Conservation (phyloP, 2,329 filamentous ascomycete species). For the Ascochyta pisi region DNA sequence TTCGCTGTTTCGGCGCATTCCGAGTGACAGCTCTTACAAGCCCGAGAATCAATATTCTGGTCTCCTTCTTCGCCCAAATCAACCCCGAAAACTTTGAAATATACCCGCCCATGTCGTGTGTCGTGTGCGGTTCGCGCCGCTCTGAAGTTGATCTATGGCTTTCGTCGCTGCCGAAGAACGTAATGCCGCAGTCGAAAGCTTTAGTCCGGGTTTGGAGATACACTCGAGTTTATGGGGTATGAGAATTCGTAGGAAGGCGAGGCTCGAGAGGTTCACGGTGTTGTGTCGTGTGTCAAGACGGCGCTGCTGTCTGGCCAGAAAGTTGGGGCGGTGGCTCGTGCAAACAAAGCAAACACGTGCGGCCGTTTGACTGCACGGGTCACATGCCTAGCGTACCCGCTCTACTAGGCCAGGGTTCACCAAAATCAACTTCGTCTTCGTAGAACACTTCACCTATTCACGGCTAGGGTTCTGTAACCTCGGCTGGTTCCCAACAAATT, state of each 20-base stretch:
- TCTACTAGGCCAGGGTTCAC: neutral
- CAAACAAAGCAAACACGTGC: conserved; percentile 34
- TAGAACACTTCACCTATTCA: too few species aligned
- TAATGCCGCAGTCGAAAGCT: neutral
- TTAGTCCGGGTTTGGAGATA: neutral
- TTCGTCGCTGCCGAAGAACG: conserved; percentile 15
- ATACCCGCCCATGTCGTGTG: conserved; percentile 43
- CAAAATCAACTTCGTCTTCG: neutral
- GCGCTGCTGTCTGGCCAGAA: conserved; percentile 34
- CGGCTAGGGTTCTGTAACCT: too few species aligned
- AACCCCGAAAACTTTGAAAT: conserved; percentile 40
- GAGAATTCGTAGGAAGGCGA: neutral
- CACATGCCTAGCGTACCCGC: neutral
- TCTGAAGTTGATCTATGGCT: conserved; percentile 22
- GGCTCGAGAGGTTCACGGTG: neutral
- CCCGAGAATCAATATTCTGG: conserved; percentile 91
- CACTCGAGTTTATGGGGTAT: neutral
- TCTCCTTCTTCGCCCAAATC: conserved; percentile 92
- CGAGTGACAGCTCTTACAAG: conserved; percentile 67
- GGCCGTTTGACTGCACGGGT: too few species aligned
- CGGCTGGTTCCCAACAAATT: too few species aligned
- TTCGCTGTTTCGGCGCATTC: neutral
- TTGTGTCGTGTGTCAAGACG: conserved; percentile 22
- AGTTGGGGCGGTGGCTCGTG: conserved; percentile 27
- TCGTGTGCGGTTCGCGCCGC: conserved; percentile 19